Evolutionary conservation across 2,329 filamentous ascomycete species (phyloP).

Genomic region (Trichoderma afroharzianum): DNA sequence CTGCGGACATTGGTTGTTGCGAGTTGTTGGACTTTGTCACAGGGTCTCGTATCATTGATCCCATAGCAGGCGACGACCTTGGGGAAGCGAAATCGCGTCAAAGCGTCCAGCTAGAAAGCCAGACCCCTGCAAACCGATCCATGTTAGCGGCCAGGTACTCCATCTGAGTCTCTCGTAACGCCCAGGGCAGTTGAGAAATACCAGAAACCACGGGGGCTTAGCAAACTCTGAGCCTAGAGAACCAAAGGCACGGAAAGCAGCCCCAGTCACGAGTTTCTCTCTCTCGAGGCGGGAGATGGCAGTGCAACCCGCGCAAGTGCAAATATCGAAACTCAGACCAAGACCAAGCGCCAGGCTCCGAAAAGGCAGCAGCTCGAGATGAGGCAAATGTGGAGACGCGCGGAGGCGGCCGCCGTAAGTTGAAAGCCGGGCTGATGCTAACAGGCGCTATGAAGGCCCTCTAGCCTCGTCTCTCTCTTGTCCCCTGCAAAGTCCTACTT

Average conservation of each 20-base stretch:
- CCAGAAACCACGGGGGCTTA: background rate
- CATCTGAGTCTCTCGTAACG: background rate
- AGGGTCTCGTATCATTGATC: constrained; percentile 1
- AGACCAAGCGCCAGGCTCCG: background rate
- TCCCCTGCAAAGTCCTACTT: background rate
- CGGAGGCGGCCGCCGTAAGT: background rate
- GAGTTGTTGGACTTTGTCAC: background rate
- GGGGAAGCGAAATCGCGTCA: background rate
- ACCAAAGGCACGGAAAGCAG: background rate
- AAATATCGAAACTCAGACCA: background rate
- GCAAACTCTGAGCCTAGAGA: background rate
- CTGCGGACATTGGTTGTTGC: background rate
- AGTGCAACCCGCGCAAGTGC: background rate
- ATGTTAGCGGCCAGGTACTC: constrained; percentile 1
- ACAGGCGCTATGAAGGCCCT: background rate
- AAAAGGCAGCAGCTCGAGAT: background rate
- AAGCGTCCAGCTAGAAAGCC: background rate
- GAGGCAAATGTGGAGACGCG: background rate
- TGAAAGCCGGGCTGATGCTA: background rate
- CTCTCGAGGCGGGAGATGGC: background rate
- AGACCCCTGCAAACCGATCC: background rate
- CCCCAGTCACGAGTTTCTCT: background rate
- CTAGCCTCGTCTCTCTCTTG: background rate
- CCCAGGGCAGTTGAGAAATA: background rate
- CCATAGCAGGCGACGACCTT: background rate